Percentiles rank a stretch among this genome's conserved stretches.
These are phyloP conservation scores for Puccinia coronata DNA, from an alignment of 1,284 basidiomycete genomes.

Conservation along the genomic window DNA sequence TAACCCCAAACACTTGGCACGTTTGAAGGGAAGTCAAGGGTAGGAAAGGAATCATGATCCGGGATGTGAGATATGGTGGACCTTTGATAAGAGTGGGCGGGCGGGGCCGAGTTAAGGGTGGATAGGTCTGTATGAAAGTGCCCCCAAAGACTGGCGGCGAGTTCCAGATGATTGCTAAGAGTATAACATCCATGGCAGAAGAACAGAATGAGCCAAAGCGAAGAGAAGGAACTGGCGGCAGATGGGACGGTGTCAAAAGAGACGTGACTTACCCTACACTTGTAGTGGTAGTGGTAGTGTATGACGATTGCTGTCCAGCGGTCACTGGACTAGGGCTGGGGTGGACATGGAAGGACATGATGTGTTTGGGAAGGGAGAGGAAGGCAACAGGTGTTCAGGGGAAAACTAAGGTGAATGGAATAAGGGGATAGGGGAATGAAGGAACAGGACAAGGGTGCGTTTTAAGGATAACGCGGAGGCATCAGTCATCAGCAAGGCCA, in stretches of 20 bases:
- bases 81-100: neutral
- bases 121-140: slow-evolving; percentile 9
- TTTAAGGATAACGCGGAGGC: too few species aligned
- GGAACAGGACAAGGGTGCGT: neutral
- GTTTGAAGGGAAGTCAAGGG: slow-evolving; percentile 29
- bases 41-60: neutral
- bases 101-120: neutral
- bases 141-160: neutral
- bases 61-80: neutral
- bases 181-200: neutral
- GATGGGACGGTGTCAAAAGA: neutral
- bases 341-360: neutral
- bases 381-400: neutral
- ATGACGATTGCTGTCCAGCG: neutral
- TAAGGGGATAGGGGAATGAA: neutral
- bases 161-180: neutral
- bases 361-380: neutral
- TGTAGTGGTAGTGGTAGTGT: neutral
- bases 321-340: neutral
- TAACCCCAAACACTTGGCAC: slow-evolving; percentile 31
- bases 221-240: neutral
- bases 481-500: too few species aligned
- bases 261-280: slow-evolving; percentile 3
- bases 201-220: neutral
- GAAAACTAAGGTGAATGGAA: neutral